Conservation (phyloP, 2,329 filamentous ascomycete genomes). For the Penicillium sp. region DNA sequence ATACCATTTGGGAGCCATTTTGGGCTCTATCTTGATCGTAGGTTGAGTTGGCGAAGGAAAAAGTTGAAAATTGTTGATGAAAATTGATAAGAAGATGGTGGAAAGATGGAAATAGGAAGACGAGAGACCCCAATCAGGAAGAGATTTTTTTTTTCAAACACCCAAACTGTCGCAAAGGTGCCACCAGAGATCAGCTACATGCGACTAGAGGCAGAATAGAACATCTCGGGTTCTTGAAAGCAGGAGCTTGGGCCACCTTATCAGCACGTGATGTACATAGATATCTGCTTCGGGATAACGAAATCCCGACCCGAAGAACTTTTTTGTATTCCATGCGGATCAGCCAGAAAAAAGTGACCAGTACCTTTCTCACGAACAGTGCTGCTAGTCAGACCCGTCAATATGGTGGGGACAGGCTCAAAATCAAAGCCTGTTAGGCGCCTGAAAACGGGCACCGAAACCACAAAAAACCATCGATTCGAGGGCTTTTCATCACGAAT, state of each 20-base stretch:
- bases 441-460: constrained; percentile 65
- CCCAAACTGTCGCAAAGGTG: neutral
- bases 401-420: constrained; percentile 57
- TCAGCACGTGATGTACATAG: constrained; percentile 29
- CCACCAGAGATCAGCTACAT: neutral
- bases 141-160: neutral
- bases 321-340: constrained; percentile 34
- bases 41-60: neutral
- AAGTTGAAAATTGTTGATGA: neutral
- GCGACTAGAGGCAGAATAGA: neutral
- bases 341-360: constrained; percentile 18
- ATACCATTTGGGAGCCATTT: constrained; percentile 60
- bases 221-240: constrained; percentile 13
- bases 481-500: constrained; percentile 89
- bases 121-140: neutral
- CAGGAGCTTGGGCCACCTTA: constrained; percentile 36
- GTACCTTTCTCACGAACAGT: constrained; percentile 24
- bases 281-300: constrained; percentile 31
- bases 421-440: constrained; percentile 68
- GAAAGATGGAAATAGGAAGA: neutral
- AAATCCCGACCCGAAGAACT: constrained; percentile 36
- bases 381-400: constrained; percentile 27
- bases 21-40: neutral
- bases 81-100: neutral
- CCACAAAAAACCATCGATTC: constrained; percentile 83